A percentile compares a stretch with the other conserved stretches of the same genome.
phyloP scores from a whole-genome alignment of 2,329 filamentous ascomycete species.

The Fusarium sp. region DNA sequence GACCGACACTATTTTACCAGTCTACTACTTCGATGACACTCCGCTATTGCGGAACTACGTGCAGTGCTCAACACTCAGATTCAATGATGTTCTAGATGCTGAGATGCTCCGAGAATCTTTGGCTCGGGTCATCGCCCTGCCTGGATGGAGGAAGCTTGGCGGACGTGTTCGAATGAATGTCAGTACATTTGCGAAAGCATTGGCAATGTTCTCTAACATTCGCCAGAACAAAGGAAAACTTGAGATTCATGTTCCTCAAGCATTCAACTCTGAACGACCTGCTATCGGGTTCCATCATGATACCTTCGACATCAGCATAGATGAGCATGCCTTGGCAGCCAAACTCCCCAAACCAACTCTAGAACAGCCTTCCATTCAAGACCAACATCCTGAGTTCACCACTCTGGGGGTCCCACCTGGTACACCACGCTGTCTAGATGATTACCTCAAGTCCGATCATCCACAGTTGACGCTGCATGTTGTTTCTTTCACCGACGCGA shows the following conservation, averaged over 20 bases:
- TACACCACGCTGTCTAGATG: neutral
- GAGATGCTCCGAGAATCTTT: constrained; percentile 46
- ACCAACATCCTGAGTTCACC: neutral
- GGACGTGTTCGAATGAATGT: constrained; percentile 44
- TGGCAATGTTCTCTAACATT: neutral
- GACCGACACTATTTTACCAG: constrained; percentile 14
- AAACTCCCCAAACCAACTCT: constrained; percentile 48
- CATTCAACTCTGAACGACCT: constrained; percentile 49
- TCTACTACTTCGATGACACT: constrained; percentile 24
- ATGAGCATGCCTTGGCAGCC: constrained; percentile 55
- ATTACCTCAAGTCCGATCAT: constrained; percentile 11
- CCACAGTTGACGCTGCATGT: constrained; percentile 21
- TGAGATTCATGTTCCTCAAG: constrained; percentile 49
- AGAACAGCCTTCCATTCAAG: neutral
- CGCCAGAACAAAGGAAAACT: constrained; percentile 32
- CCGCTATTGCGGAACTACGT: constrained; percentile 15
- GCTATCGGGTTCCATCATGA: constrained; percentile 55
- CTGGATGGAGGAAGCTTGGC: constrained; percentile 58
- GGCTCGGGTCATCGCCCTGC: constrained; percentile 38
- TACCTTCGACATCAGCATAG: constrained; percentile 50
- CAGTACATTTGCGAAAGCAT: neutral
- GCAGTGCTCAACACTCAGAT: constrained; percentile 14
- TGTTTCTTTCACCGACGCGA: constrained; percentile 14
- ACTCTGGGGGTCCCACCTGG: neutral
- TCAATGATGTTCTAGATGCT: constrained; percentile 48